These are phyloP conservation scores for Agaricales sp. DNA, from an alignment of 1,284 basidiomycete genomes.

Conservation along the genomic window DNA sequence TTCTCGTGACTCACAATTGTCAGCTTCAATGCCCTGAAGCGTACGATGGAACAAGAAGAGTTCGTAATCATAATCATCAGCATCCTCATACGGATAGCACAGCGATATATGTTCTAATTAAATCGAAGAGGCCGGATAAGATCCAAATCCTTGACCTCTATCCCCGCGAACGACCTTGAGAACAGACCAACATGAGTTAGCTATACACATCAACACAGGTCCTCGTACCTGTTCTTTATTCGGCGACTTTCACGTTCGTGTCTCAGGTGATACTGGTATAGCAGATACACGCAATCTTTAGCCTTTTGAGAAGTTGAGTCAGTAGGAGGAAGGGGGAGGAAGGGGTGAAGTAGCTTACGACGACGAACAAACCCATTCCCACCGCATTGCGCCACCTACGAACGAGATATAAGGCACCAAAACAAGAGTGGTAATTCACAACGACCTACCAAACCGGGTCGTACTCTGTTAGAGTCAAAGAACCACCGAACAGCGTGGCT, in stretches of 20 bases:
- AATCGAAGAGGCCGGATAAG: slow-evolving; percentile 32
- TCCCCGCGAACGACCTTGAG: slow-evolving; percentile 46
- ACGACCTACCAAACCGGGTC: slow-evolving; percentile 60
- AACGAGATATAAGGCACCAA: neutral
- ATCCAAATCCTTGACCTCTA: slow-evolving; percentile 56
- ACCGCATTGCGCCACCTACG: slow-evolving; percentile 64
- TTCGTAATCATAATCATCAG: too few species aligned
- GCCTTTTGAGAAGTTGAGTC: slow-evolving; percentile 26
- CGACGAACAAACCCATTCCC: slow-evolving; percentile 57
- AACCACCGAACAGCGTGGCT: slow-evolving; percentile 42
- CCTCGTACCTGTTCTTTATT: slow-evolving; percentile 42
- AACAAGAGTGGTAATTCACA: neutral
- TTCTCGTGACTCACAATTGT: too few species aligned
- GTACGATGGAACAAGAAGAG: too few species aligned
- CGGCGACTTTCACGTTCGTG: slow-evolving; percentile 55
- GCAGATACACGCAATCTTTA: slow-evolving; percentile 53
- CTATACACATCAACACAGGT: neutral
- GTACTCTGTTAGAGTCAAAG: slow-evolving; percentile 46
- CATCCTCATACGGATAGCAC: too few species aligned
- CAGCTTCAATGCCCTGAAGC: too few species aligned
- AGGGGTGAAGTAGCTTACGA: slow-evolving; percentile 28
- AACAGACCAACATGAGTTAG: too few species aligned
- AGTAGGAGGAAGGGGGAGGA: neutral
- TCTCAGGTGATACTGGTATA: slow-evolving; percentile 58
- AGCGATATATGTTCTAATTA: too few species aligned